Conservation (phyloP, 345 rosid genomes). For the Acer saccharum region DNA sequence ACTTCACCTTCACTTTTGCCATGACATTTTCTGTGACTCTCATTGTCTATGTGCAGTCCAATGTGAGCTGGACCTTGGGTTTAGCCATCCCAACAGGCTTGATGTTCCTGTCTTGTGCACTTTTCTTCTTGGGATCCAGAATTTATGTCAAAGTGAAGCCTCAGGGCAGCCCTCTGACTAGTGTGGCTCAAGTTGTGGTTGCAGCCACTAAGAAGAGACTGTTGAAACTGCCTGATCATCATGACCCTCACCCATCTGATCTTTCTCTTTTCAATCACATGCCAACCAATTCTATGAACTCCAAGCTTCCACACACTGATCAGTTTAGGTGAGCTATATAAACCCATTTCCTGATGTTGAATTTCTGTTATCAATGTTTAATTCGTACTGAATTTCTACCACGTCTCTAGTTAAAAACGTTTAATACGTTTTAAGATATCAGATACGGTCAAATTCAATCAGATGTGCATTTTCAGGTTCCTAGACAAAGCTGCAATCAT, state of each 20-base stretch:
- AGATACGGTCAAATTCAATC: neutral
- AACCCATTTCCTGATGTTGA: neutral
- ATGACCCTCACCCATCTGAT: slow-evolving; percentile 9
- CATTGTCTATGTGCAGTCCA: slow-evolving; percentile 41
- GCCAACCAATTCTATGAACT: slow-evolving; percentile 27
- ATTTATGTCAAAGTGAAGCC: slow-evolving; percentile 43
- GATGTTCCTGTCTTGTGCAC: slow-evolving; percentile 37
- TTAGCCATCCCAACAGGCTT: slow-evolving; percentile 38
- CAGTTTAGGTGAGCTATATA: slow-evolving; percentile 30
- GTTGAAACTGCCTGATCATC: neutral
- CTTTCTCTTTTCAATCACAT: slow-evolving; percentile 27
- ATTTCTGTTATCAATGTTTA: no score
- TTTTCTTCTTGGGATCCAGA: slow-evolving; percentile 39
- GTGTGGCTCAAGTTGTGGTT: slow-evolving; percentile 34
- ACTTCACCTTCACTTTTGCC: slow-evolving; percentile 40
- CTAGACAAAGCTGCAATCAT: slow-evolving; percentile 67
- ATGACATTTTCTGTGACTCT: slow-evolving; percentile 30
- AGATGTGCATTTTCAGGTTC: slow-evolving; percentile 31
- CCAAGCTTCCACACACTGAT: slow-evolving; percentile 28
- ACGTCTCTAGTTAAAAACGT: neutral
- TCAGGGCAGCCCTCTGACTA: slow-evolving; percentile 42
- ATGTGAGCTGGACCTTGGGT: slow-evolving; percentile 39
- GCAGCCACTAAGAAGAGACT: slow-evolving; percentile 32
- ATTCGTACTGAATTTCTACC: neutral
- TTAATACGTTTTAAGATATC: no score